Percentiles rank a stretch among this genome's conserved stretches.
Conservation (phyloP, 768 basidiomycete genomes). For the Mycena amicta region DNA sequence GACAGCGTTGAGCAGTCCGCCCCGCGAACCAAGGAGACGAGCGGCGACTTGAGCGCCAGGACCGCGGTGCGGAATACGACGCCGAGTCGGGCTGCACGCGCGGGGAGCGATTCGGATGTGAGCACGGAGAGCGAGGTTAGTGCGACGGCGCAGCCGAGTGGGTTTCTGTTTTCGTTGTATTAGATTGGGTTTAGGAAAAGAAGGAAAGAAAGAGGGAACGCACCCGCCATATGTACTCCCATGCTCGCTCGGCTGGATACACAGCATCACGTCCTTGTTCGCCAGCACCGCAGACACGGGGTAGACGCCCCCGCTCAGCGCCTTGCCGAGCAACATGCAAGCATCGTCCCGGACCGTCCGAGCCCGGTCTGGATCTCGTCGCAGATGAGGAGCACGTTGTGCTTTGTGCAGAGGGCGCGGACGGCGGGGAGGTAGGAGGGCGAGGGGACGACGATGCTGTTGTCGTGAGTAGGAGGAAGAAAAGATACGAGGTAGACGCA, state of each 20-base stretch:
- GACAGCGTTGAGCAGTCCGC: conserved; percentile 89
- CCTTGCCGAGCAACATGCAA: conserved; percentile 94
- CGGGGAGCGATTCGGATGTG: conserved; percentile 79
- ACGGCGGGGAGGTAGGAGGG: conserved; percentile 81
- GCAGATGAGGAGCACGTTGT: conserved; percentile 94
- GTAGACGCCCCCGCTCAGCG: conserved; percentile 97
- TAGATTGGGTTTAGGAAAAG: too few species aligned
- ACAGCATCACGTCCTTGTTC: conserved; percentile 89
- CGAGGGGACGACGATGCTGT: conserved; percentile 89
- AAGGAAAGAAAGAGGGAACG: too few species aligned
- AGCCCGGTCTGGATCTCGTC: conserved; percentile 99
- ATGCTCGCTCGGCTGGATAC: conserved; percentile 93
- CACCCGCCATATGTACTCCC: conserved; percentile 95
- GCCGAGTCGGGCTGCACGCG: conserved; percentile 80
- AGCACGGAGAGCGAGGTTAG: conserved; percentile 93
- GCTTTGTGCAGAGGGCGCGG: conserved; percentile 83
- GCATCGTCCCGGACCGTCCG: conserved; percentile 91
- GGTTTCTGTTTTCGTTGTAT: too few species aligned
- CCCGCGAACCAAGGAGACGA: conserved; percentile 83
- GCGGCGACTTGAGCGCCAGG: conserved; percentile 61
- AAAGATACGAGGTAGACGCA: conserved; percentile 37
- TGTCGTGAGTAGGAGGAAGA: not conserved
- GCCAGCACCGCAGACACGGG: conserved; percentile 96
- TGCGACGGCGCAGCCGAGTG: conserved; percentile 94
- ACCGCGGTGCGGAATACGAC: conserved; percentile 75